Base-by-base conservation (phyloP, 2,329 filamentous ascomycete species). In the Ploettnerulaceae sp. region DNA sequence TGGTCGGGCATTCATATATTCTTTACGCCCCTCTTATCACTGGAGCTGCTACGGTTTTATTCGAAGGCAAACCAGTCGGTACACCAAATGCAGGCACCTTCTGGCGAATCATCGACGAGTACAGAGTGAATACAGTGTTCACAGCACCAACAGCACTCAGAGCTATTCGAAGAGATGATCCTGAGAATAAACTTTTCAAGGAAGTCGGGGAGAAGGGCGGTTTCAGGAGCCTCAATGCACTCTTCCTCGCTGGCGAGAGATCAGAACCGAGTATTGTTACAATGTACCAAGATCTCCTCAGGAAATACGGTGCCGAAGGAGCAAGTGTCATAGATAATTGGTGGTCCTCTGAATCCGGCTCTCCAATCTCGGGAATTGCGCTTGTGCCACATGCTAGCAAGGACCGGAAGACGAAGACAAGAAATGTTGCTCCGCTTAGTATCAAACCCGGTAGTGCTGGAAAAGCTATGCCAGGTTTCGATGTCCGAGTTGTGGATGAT, bases 21-120 rank as follows among this genome's bases (percentile, higher is more conserved):
- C 72, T 95, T 9, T 96, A 96, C 61, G 90, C 81, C 3, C 90
- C 90, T 9, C 76, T 97, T 5, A 76, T 96, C 1, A 80, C 84
- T 0, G 90, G 90, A 4, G 89, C 90, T 2, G 83, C 89, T 1
- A 95, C 89, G 0, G 79, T 96, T 1, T 72, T 96, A 0, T 96
- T 89, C 64, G 90, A 96, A 68, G 91, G 90, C n/a, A 96, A 96
- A 57, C 90, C 90, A 0, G 74, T 95, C 9, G 89, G 89, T 4
- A 95, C 89, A 0, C 90, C 90, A 0, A 82, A 95, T 58, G 86
- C 89, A 0, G 84, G 87, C 5, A 84, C 85, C 0, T 93, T 96
- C 64, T 97, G 90, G 90, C 75, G 89, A 2, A 79, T 95, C 14
- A 67, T 94, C 3, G 83, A 89, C 55, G 86, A 94, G 58, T 84